Conservation (phyloP, 2,329 filamentous ascomycete genomes). For the Daldinia sp. region DNA sequence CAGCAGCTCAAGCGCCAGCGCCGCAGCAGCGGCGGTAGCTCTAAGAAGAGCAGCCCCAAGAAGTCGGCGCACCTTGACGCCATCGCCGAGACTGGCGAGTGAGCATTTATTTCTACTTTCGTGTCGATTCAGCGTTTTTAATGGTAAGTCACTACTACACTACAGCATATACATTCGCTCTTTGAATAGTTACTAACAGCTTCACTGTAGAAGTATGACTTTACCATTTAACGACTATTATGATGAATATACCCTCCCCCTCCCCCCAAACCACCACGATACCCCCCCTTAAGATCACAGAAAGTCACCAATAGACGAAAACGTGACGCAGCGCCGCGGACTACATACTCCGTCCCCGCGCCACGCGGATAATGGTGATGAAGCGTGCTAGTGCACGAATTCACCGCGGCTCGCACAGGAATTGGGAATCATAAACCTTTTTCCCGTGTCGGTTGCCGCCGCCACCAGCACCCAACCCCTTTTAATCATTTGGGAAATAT, state of each 20-base stretch:
- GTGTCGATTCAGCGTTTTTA: conserved; percentile 46
- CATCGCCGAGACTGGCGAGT: conserved; percentile 64
- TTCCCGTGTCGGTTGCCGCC: not conserved
- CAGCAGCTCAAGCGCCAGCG: conserved; percentile 51
- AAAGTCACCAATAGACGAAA: not conserved
- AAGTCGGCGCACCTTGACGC: conserved; percentile 65
- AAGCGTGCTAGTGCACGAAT: conserved; percentile 6
- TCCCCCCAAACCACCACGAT: conserved; percentile 26
- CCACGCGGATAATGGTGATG: conserved; percentile 19
- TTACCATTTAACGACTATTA: conserved; percentile 25
- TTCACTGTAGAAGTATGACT: conserved; percentile 9
- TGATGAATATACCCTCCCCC: conserved; percentile 24
- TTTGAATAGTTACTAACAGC: conserved; percentile 4
- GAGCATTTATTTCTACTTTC: conserved; percentile 44
- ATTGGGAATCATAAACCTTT: conserved; percentile 3
- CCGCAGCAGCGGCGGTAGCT: conserved; percentile 50
- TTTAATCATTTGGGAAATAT: conserved; percentile 18
- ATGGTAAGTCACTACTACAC: conserved; percentile 43
- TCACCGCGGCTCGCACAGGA: conserved; percentile 7
- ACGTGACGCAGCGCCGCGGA: conserved; percentile 16
- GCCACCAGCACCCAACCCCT: not conserved
- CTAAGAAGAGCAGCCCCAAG: conserved; percentile 64
- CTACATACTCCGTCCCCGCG: conserved; percentile 14
- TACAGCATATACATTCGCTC: not conserved
- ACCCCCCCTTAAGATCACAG: conserved; percentile 23